A percentile compares a stretch with the other conserved stretches of the same genome.
Evolutionary conservation across 75 land plant genomes (phyloP).

Genomic region (Sequoiadendron giganteum): DNA sequence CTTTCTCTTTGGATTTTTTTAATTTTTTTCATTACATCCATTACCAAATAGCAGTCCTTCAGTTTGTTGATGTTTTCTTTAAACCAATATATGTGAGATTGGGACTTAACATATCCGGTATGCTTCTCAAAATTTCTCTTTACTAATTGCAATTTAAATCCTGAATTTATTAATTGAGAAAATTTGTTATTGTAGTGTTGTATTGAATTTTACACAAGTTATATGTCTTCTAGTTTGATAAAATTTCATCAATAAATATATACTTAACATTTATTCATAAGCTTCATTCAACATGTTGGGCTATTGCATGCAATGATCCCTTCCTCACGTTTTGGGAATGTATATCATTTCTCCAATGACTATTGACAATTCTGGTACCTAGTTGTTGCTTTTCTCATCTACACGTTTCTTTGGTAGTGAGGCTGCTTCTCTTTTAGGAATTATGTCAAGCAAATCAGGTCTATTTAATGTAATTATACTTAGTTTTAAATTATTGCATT

Average conservation of each 20-base stretch:
- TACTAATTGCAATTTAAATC: background rate
- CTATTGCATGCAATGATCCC: background rate
- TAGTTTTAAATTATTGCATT: no score
- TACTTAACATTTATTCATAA: background rate
- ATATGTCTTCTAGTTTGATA: background rate
- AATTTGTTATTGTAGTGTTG: background rate
- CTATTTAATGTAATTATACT: no score
- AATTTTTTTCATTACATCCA: no score
- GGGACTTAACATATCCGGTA: constrained; percentile 72
- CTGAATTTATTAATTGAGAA: background rate
- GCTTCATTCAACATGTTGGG: background rate
- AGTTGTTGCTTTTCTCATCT: background rate
- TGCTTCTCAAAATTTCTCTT: no score
- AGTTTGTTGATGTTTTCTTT: constrained; percentile 91
- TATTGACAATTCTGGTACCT: background rate
- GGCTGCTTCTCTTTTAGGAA: no score
- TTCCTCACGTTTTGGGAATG: background rate
- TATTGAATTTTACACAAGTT: no score
- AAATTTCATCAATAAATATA: background rate
- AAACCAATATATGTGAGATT: constrained; percentile 71
- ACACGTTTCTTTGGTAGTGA: background rate
- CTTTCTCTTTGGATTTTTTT: no score
- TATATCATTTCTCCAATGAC: background rate
- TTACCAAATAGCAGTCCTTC: no score
- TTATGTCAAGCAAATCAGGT: no score